Conservation (phyloP, 768 basidiomycete species). For the Gymnopilus dilepis region DNA sequence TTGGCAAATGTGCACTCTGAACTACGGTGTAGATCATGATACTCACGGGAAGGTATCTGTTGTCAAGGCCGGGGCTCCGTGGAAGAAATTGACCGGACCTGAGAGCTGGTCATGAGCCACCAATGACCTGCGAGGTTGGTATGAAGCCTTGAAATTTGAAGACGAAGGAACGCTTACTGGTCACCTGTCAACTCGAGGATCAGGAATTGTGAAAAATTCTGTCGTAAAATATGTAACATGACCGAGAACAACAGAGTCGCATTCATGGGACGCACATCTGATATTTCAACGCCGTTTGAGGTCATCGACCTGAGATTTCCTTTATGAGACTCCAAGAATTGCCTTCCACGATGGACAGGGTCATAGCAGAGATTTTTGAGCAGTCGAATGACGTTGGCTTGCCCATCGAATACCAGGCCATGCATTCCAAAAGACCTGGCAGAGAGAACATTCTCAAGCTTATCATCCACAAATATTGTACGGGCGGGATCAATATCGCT, state of each 20-base stretch:
- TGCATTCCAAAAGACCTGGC: slow-evolving; percentile 61
- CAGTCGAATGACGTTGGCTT: slow-evolving; percentile 44
- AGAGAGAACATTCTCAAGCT: slow-evolving; percentile 60
- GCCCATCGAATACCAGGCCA: slow-evolving; percentile 56
- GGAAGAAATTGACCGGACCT: slow-evolving; percentile 61
- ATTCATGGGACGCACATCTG: slow-evolving; percentile 25
- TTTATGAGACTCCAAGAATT: slow-evolving; percentile 48
- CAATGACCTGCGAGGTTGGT: slow-evolving; percentile 44
- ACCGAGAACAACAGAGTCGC: slow-evolving; percentile 34
- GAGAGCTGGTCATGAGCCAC: slow-evolving; percentile 47
- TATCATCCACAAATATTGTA: slow-evolving; percentile 65
- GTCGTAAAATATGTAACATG: too few species aligned
- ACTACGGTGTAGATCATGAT: too few species aligned
- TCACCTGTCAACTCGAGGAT: slow-evolving; percentile 58
- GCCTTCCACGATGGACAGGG: slow-evolving; percentile 47
- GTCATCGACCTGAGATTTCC: slow-evolving; percentile 50
- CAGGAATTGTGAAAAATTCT: slow-evolving; percentile 65
- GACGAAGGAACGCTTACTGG: slow-evolving; percentile 40
- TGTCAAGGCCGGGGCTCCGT: slow-evolving; percentile 32
- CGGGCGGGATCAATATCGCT: slow-evolving; percentile 49
- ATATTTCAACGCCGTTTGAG: slow-evolving; percentile 31
- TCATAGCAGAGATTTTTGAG: slow-evolving; percentile 54
- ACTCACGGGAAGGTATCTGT: slow-evolving; percentile 10
- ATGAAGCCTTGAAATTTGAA: too few species aligned
- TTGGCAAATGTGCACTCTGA: too few species aligned